Evolutionary conservation across 441 rosid species (phyloP).

Genomic region (Croton setiger): DNA sequence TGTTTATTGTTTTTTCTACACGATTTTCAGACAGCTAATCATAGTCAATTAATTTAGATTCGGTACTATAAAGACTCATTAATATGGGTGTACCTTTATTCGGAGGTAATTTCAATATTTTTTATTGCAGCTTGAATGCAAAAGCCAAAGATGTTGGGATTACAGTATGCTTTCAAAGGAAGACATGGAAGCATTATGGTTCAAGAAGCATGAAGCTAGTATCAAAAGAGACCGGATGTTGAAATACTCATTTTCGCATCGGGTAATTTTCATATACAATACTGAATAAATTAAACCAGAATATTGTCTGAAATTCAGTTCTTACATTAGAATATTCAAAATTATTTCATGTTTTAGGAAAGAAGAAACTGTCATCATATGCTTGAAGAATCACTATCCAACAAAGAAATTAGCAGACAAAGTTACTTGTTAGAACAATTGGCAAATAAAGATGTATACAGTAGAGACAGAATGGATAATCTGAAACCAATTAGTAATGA

Average conservation of each 20-base stretch:
- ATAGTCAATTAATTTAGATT: no score
- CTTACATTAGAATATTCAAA: conserved; percentile 2
- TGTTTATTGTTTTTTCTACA: no score
- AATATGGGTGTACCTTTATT: no score
- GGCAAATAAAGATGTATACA: conserved; percentile 18
- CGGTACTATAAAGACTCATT: no score
- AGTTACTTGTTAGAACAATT: conserved; percentile 32
- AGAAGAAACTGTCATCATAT: conserved; percentile 39
- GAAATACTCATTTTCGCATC: conserved; percentile 70
- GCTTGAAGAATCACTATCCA: conserved; percentile 36
- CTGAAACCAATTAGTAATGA: conserved; percentile 31
- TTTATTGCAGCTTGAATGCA: conserved; percentile 34
- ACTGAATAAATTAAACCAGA: no score
- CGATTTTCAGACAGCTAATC: no score
- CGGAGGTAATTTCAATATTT: not conserved
- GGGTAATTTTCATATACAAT: conserved; percentile 37
- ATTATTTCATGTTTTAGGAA: conserved; percentile 42
- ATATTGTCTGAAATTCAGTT: not conserved
- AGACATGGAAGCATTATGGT: conserved; percentile 57
- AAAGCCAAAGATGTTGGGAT: conserved; percentile 56
- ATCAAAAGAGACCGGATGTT: conserved; percentile 70
- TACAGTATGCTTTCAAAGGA: conserved; percentile 52
- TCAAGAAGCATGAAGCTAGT: conserved; percentile 55
- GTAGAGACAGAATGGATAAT: conserved; percentile 30
- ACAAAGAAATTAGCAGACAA: conserved; percentile 41